Conservation (phyloP, 2,329 filamentous ascomycete genomes). For the Emericellopsis cladophorae region DNA sequence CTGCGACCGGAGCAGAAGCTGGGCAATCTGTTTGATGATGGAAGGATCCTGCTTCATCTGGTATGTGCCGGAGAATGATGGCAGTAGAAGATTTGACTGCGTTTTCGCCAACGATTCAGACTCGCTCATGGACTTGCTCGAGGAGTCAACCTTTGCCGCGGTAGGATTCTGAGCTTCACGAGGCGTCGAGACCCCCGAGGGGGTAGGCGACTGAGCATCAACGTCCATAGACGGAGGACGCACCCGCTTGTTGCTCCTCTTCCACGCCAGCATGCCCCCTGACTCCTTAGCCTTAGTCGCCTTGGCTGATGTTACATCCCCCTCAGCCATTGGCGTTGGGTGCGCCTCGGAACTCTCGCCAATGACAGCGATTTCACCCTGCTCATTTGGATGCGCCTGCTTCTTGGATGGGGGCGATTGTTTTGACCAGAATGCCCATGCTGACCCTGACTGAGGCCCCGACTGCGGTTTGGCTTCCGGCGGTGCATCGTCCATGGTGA, state of each 20-base stretch:
- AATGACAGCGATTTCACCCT: conserved; percentile 43
- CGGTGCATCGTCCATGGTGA: conserved; percentile 29
- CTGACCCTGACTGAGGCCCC: conserved; percentile 44
- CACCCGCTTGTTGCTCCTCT: conserved; percentile 33
- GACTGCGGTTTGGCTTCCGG: conserved; percentile 16
- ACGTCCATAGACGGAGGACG: conserved; percentile 35
- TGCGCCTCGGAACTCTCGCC: conserved; percentile 44
- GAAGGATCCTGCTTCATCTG: conserved; percentile 54
- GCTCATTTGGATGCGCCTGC: conserved; percentile 21
- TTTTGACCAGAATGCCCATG: conserved; percentile 73
- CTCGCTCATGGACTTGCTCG: conserved; percentile 7
- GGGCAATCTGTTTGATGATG: conserved; percentile 52
- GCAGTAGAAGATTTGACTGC: conserved; percentile 54
- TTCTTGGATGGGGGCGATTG: conserved; percentile 28
- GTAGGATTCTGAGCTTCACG: conserved; percentile 4
- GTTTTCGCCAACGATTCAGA: conserved; percentile 13
- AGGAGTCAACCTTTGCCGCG: conserved; percentile 5
- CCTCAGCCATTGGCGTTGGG: conserved; percentile 31
- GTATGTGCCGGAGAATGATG: conserved; percentile 59
- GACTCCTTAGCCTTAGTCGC: conserved; percentile 19
- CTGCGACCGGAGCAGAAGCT: conserved; percentile 42
- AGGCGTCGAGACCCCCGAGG: conserved; percentile 11
- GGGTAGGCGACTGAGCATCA: conserved; percentile 19
- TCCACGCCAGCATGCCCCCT: conserved; percentile 17
- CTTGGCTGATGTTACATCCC: conserved; percentile 25